phyloP scores from a whole-genome alignment of 73 alveolate genomes.

The Effrenium voratum region DNA sequence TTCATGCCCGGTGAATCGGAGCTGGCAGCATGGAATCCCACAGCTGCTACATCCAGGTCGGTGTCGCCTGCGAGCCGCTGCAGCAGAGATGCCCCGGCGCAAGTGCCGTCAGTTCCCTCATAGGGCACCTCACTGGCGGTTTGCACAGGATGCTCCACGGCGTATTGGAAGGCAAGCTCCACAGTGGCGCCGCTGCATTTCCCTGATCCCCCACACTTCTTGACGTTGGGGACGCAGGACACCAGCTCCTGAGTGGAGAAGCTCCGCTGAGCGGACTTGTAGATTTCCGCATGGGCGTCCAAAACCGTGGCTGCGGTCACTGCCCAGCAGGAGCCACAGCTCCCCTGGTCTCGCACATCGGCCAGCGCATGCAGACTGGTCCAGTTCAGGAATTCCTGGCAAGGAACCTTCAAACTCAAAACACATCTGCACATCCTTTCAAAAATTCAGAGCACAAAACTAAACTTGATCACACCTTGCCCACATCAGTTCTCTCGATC shows the following conservation, averaged over 20 bases:
- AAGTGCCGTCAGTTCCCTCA: slow-evolving; percentile 37
- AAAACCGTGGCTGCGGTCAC: slow-evolving; percentile 59
- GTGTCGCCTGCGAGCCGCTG: not conserved
- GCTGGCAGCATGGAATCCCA: slow-evolving; percentile 65
- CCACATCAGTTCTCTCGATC: not conserved
- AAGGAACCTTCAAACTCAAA: too few relatives aligned
- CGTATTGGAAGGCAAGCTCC: slow-evolving; percentile 93
- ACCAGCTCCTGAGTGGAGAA: slow-evolving; percentile 89
- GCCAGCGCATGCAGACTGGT: slow-evolving; percentile 20
- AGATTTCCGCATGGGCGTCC: slow-evolving; percentile 77
- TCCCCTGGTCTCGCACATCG: slow-evolving; percentile 75
- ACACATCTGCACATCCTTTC: too few relatives aligned
- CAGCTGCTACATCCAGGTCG: slow-evolving; percentile 65
- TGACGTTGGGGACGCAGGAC: slow-evolving; percentile 90
- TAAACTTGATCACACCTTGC: too few relatives aligned
- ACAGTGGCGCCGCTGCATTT: slow-evolving; percentile 93
- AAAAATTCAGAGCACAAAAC: too few relatives aligned
- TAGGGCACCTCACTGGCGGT: slow-evolving; percentile 17
- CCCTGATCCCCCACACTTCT: slow-evolving; percentile 94
- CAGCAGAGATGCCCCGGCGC: not conserved
- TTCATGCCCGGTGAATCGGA: slow-evolving; percentile 52
- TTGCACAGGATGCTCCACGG: slow-evolving; percentile 72
- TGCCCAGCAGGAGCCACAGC: slow-evolving; percentile 92
- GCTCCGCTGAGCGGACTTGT: slow-evolving; percentile 53
- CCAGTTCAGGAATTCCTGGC: slow-evolving; percentile 73